phyloP scores from a whole-genome alignment of 106 monocot species.

The Narthecium ossifragum region DNA sequence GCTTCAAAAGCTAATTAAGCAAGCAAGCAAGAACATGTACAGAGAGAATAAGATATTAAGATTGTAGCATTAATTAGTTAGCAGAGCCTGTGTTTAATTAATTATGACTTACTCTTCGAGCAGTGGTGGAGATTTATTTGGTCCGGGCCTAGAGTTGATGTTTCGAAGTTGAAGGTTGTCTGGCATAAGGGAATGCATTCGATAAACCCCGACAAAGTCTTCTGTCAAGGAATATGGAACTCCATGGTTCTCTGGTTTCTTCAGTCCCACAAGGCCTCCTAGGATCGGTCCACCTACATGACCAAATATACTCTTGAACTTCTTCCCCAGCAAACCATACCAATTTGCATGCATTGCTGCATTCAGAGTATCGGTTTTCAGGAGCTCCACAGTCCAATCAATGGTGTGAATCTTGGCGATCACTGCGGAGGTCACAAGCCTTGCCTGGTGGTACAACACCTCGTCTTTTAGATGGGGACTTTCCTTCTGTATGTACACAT shows the following conservation, averaged over 20 bases:
- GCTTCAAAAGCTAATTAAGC: too few relatives aligned
- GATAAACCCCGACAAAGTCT: slow-evolving; percentile 45
- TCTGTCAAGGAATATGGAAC: slow-evolving; percentile 57
- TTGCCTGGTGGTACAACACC: slow-evolving; percentile 34
- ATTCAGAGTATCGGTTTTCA: slow-evolving; percentile 43
- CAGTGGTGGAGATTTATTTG: slow-evolving; percentile 40
- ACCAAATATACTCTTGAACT: slow-evolving; percentile 45
- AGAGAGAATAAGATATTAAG: neutral
- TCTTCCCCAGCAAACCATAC: slow-evolving; percentile 63
- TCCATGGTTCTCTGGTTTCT: slow-evolving; percentile 49
- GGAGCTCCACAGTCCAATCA: slow-evolving; percentile 67
- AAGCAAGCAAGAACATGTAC: neutral
- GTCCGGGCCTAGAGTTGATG: slow-evolving; percentile 26
- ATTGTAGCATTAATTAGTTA: neutral
- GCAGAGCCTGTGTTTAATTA: too few relatives aligned
- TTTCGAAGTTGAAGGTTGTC: slow-evolving; percentile 38
- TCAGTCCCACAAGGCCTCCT: slow-evolving; percentile 52
- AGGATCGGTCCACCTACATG: slow-evolving; percentile 42
- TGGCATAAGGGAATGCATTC: slow-evolving; percentile 51
- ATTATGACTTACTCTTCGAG: slow-evolving; percentile 33
- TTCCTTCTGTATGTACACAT: slow-evolving; percentile 15
- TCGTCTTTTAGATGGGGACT: slow-evolving; percentile 38
- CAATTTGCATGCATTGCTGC: slow-evolving; percentile 49
- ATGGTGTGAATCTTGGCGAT: slow-evolving; percentile 78
- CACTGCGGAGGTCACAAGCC: slow-evolving; percentile 56